Conservation (phyloP, 768 basidiomycete species). For the Mycena latifolia region DNA sequence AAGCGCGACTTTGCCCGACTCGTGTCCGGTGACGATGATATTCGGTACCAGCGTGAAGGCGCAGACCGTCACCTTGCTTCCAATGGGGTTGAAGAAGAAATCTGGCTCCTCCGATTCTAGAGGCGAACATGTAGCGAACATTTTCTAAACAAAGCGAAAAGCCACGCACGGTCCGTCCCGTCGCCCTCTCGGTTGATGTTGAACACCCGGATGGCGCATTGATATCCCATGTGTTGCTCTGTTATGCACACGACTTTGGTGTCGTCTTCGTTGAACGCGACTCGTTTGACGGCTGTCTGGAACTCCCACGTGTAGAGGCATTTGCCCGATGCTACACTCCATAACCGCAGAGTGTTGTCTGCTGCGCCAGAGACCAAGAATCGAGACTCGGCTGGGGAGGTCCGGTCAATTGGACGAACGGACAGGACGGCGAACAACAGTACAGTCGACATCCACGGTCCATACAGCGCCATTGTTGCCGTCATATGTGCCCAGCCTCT, state of each 20-base stretch:
- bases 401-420: slow-evolving; percentile 3
- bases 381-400: slow-evolving; percentile 74
- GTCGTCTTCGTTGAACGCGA: slow-evolving; percentile 91
- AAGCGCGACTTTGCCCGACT: slow-evolving; percentile 93
- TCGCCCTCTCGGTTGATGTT: slow-evolving; percentile 87
- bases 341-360: slow-evolving; percentile 93
- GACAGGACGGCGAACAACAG: slow-evolving; percentile 50
- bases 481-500: slow-evolving; percentile 95
- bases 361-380: slow-evolving; percentile 94
- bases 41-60: slow-evolving; percentile 86
- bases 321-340: slow-evolving; percentile 91
- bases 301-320: slow-evolving; percentile 98
- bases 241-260: slow-evolving; percentile 91
- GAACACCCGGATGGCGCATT: slow-evolving; percentile 93
- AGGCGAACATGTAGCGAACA: slow-evolving; percentile 10
- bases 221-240: slow-evolving; percentile 95
- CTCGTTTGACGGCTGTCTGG: slow-evolving; percentile 97
- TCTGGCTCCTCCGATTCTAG: slow-evolving; percentile 82
- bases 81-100: slow-evolving; percentile 87
- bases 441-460: slow-evolving; percentile 97
- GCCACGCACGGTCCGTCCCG: slow-evolving; percentile 79
- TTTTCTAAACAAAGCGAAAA: neutral
- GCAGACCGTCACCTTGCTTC: slow-evolving; percentile 97
- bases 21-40: slow-evolving; percentile 93
- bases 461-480: slow-evolving; percentile 97